Evolutionary conservation across 139 green algal genomes (phyloP), one percentile per base, ranked within the genome.

Genomic region (Picochlorum sp.): DNA sequence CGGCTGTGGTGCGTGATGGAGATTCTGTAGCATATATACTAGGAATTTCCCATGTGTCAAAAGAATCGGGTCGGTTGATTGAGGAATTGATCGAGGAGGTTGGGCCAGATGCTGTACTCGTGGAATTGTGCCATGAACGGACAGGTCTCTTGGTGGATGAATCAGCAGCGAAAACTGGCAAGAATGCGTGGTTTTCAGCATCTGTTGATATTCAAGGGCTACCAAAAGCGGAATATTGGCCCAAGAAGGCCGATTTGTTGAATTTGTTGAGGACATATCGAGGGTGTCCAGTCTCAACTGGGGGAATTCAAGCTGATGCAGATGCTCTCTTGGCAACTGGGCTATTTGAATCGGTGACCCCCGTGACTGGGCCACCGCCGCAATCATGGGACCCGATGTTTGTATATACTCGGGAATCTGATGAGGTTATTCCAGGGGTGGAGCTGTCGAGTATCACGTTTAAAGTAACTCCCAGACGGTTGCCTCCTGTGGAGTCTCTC

Each of bases 61-160:
- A 80, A 45, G 67, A 64, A 18, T 81, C 77, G 5, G 72, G 70
- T 18, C 57, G 84, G 20, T 77, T 89, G 63, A 78, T 89, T 21
- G 14, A 67, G 15, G 44, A 65, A 31, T 58, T 90, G 10, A 81
- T 92, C 30, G 50, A 62, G 13, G 38, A 59, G 13, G 77, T 87
- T 26, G 45, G 52, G n/a, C 60, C 70, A 9, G 78, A 88, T 7
- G 68, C 79, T 30, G 83, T 94, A 6, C 54, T 86, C 16, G 57
- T 94, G 63, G 85, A 95, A 77, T 66, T 96, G 28, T 94, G 88
- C 71, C 89, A 89, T 68, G 86, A 95, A 60, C 65, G 89, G 3
- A 18, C 78, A 2, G 69, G 67, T 1, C 82, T 94, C 26, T 77
- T 96, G 47, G 71, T 90, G 1, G 67, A 82, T 45, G 57, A 69